These are phyloP conservation scores for Rubia tinctorum DNA, from an alignment of 305 asterid species.

Conservation along the genomic window DNA sequence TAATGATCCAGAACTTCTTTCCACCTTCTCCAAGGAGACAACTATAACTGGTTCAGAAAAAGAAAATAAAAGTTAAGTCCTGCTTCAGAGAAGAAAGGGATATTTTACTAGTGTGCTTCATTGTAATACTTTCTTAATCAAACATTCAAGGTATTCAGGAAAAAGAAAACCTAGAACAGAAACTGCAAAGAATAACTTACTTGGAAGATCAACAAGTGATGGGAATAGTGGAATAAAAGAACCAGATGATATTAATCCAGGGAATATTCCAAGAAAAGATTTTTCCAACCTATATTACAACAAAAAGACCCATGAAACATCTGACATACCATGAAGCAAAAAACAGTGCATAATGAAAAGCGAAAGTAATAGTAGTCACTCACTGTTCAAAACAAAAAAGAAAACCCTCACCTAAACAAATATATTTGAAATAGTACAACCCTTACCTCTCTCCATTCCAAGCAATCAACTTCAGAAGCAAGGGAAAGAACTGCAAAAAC, in stretches of 20 bases:
- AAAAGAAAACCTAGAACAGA: not conserved
- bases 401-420: not conserved
- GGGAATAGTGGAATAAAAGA: constrained; percentile 81
- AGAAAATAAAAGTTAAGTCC: constrained; percentile 17
- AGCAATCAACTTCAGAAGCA: constrained; percentile 86
- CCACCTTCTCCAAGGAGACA: constrained; percentile 92
- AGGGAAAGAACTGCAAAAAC: constrained; percentile 82
- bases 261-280: constrained; percentile 45
- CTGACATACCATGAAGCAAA: not conserved
- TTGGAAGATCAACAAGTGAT: constrained; percentile 75
- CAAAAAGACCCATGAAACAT: not conserved
- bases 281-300: constrained; percentile 57
- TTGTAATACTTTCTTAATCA: not conserved
- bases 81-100: constrained; percentile 7
- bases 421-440: not conserved
- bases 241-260: constrained; percentile 74
- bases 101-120: not conserved
- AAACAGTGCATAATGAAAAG: not conserved
- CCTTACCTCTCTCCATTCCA: constrained; percentile 96
- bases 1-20: constrained; percentile 80
- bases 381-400: not conserved
- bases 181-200: constrained; percentile 46
- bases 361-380: not conserved
- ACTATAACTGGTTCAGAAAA: constrained; percentile 60
- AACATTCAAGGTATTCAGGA: not conserved